Evolutionary conservation across 2,329 filamentous ascomycete species (phyloP).

Genomic region (Penicillium sp.): DNA sequence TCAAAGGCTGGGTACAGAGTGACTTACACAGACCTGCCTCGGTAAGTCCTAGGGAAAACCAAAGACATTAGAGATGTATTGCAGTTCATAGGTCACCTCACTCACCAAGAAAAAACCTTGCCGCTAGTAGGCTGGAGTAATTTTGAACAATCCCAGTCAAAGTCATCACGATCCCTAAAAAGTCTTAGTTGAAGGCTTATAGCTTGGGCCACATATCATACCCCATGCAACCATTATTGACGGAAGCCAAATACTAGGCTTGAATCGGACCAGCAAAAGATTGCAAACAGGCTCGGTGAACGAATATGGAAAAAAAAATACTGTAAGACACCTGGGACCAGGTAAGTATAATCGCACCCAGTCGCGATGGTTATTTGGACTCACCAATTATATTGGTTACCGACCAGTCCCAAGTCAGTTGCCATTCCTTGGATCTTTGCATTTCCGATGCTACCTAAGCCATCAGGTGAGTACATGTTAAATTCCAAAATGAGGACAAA

Average conservation of each 20-base stretch:
- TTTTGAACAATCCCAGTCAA: conserved; percentile 52
- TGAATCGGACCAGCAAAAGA: conserved; percentile 17
- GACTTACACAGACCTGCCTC: conserved; percentile 10
- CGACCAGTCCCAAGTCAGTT: conserved; percentile 19
- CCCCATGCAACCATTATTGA: conserved; percentile 30
- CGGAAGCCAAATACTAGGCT: conserved; percentile 26
- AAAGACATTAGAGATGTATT: not conserved
- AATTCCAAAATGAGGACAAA: not conserved
- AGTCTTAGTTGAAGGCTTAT: not conserved
- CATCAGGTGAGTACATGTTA: not conserved
- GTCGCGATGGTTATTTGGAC: not conserved
- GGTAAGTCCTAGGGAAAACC: not conserved
- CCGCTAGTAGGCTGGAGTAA: conserved; percentile 47
- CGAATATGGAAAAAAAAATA: conserved; percentile 19
- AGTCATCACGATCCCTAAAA: conserved; percentile 51
- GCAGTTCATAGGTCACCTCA: not conserved
- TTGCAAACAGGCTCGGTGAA: conserved; percentile 27
- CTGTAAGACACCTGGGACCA: conserved; percentile 9
- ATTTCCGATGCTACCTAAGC: conserved; percentile 25
- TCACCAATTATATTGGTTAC: conserved; percentile 24
- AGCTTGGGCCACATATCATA: conserved; percentile 20
- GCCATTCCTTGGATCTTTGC: conserved; percentile 27
- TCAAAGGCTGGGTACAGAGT: too few species aligned
- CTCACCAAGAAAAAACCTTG: conserved; percentile 49
- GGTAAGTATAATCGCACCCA: not conserved